A percentile compares a stretch with the other conserved stretches of the same genome.
Evolutionary conservation across 257 asterid species (phyloP).

Genomic region (Penstemon eatonii): DNA sequence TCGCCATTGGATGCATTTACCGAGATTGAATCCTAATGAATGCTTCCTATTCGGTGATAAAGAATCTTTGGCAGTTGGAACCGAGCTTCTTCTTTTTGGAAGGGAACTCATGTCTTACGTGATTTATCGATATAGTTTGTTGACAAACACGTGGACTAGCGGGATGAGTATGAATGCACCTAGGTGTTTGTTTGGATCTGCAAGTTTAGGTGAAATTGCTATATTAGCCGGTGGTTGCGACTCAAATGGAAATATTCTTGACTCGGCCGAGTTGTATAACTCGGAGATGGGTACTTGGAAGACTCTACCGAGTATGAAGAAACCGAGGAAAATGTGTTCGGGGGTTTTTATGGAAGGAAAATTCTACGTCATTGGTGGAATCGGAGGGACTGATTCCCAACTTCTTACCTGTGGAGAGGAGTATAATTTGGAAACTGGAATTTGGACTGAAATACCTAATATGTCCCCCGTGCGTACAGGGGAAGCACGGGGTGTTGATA

Average conservation of each 20-base stretch:
- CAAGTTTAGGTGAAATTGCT: slow-evolving; percentile 74
- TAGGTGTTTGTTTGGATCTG: slow-evolving; percentile 78
- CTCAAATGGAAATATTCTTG: slow-evolving; percentile 50
- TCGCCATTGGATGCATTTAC: slow-evolving; percentile 89
- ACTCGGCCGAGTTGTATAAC: slow-evolving; percentile 65
- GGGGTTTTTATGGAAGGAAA: slow-evolving; percentile 83
- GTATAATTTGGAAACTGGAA: slow-evolving; percentile 49
- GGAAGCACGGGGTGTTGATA: slow-evolving; percentile 33
- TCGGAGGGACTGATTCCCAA: slow-evolving; percentile 46
- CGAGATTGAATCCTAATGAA: slow-evolving; percentile 68
- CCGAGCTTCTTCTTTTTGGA: slow-evolving; percentile 93
- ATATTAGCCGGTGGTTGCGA: slow-evolving; percentile 87
- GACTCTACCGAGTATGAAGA: slow-evolving; percentile 68
- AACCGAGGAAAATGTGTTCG: slow-evolving; percentile 72
- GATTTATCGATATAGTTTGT: slow-evolving; percentile 69
- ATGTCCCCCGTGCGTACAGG: slow-evolving; percentile 63
- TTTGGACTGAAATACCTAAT: slow-evolving; percentile 63
- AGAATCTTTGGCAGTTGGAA: slow-evolving; percentile 95
- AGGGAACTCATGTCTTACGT: slow-evolving; percentile 66
- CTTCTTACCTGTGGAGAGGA: slow-evolving; percentile 74
- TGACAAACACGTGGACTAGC: slow-evolving; percentile 82
- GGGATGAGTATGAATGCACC: slow-evolving; percentile 85
- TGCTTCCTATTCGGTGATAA: slow-evolving; percentile 76
- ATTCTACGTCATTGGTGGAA: slow-evolving; percentile 75
- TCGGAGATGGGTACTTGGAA: slow-evolving; percentile 63